A percentile compares a stretch with the other conserved stretches of the same genome.
Conservation (phyloP, 345 rosid genomes). For the Linum tenue region DNA sequence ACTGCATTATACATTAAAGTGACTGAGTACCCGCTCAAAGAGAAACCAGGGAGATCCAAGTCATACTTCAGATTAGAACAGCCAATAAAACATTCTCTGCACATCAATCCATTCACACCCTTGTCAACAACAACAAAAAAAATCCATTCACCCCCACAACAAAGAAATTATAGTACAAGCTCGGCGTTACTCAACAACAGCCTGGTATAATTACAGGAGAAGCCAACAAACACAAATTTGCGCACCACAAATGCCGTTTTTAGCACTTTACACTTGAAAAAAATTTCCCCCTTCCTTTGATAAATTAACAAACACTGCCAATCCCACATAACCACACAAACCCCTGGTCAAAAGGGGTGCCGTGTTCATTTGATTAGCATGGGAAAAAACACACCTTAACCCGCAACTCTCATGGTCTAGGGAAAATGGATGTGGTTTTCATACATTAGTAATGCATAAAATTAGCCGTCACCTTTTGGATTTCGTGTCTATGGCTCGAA, state of each 20-base stretch:
- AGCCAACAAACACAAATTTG: neutral
- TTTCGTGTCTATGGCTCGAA: conserved; percentile 35
- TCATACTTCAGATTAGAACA: too few relatives aligned
- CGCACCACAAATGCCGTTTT: neutral
- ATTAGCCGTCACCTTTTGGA: conserved; percentile 36
- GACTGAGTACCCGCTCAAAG: too few relatives aligned
- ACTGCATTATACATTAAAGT: too few relatives aligned
- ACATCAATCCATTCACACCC: neutral
- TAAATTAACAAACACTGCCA: neutral
- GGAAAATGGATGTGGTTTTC: neutral
- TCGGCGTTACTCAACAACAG: neutral
- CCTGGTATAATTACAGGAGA: neutral
- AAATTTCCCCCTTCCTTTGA: neutral
- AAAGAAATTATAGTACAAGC: neutral
- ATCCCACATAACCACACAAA: neutral
- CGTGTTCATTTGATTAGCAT: too few relatives aligned
- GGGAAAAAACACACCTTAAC: neutral
- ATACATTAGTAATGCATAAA: neutral
- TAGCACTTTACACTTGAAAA: neutral
- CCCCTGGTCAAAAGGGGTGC: neutral
- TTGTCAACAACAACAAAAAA: neutral
- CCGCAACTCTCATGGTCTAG: neutral
- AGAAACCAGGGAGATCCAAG: too few relatives aligned
- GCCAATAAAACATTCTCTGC: too few relatives aligned
- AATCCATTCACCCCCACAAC: neutral